These are phyloP conservation scores for Lepiota venenata DNA, from an alignment of 768 basidiomycete species.

Conservation along the genomic window DNA sequence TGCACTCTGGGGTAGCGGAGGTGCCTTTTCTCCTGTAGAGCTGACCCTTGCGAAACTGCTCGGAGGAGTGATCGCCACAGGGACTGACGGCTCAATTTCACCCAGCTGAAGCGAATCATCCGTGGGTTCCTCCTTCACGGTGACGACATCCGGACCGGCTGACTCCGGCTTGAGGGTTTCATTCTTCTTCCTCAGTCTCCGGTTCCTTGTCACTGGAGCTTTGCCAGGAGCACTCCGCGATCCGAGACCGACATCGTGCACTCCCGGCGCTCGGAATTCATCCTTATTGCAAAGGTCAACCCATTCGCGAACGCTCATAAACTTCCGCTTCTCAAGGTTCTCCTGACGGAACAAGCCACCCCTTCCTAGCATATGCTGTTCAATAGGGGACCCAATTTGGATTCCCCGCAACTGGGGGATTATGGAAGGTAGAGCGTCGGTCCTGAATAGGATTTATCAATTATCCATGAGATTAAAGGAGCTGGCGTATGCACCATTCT, in stretches of 20 bases:
- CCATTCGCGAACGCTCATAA: slow-evolving; percentile 89
- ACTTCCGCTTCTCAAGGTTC: slow-evolving; percentile 84
- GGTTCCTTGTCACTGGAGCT: slow-evolving; percentile 26
- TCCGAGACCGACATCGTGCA: slow-evolving; percentile 61
- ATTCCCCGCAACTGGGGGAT: slow-evolving; percentile 67
- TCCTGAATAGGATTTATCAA: slow-evolving; percentile 42
- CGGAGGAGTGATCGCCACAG: slow-evolving; percentile 33
- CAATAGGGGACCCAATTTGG: slow-evolving; percentile 87
- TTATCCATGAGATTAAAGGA: slow-evolving; percentile 17
- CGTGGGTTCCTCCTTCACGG: slow-evolving; percentile 47
- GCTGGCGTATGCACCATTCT: slow-evolving; percentile 68
- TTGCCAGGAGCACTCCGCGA: slow-evolving; percentile 31
- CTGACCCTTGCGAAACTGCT: slow-evolving; percentile 33
- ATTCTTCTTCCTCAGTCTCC: slow-evolving; percentile 42
- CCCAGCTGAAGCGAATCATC: slow-evolving; percentile 29
- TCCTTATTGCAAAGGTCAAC: slow-evolving; percentile 70
- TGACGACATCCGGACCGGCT: slow-evolving; percentile 37
- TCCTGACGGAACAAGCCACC: slow-evolving; percentile 86
- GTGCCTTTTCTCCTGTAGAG: slow-evolving; percentile 12
- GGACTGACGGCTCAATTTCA: slow-evolving; percentile 14
- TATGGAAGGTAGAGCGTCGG: slow-evolving; percentile 66
- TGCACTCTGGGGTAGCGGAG: background rate
- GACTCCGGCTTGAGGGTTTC: slow-evolving; percentile 35
- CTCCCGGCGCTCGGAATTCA: slow-evolving; percentile 71
- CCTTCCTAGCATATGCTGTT: slow-evolving; percentile 87